Percentiles rank a stretch among this genome's conserved stretches.
These are phyloP conservation scores for Apiotrichum sp. DNA, from an alignment of 1,284 basidiomycete species.

Conservation along the genomic window DNA sequence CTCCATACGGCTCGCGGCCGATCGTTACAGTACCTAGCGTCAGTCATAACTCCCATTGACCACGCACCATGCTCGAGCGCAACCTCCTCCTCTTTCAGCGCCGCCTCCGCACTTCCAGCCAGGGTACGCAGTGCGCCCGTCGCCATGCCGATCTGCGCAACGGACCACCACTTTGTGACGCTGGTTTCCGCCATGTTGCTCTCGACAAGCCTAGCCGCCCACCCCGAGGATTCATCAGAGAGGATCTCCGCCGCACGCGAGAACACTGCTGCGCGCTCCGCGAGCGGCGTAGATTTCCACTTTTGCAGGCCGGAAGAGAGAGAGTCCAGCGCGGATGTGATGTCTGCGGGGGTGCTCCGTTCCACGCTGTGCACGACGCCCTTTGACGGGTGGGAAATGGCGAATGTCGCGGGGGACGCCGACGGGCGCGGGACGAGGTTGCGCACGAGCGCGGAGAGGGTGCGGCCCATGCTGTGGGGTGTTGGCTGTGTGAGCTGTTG, in stretches of 20 bases:
- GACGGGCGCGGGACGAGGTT: neutral
- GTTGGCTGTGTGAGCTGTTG: too few species aligned
- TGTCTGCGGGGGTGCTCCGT: constrained; percentile 2
- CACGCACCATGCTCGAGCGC: too few species aligned
- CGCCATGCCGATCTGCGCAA: constrained; percentile 9
- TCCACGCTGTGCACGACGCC: constrained; percentile 9
- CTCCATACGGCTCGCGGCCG: constrained; percentile 22
- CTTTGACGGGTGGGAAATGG: too few species aligned
- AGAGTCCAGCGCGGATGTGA: constrained; percentile 7
- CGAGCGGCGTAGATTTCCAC: constrained; percentile 11
- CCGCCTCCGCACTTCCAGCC: constrained; percentile 6
- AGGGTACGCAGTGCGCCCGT: constrained; percentile 5
- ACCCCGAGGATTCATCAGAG: constrained; percentile 10
- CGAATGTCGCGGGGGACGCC: too few species aligned
- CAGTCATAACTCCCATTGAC: neutral
- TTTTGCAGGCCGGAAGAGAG: constrained; percentile 1
- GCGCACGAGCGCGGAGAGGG: neutral
- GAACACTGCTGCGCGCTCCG: constrained; percentile 11
- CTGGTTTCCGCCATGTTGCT: constrained; percentile 17
- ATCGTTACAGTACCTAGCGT: neutral
- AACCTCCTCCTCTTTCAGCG: constrained; percentile 9
- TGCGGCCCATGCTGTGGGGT: neutral
- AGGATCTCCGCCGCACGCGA: constrained; percentile 9
- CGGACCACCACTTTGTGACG: constrained; percentile 12
- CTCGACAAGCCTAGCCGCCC: constrained; percentile 9